Evolutionary conservation across 2,329 filamentous ascomycete genomes (phyloP).

Genomic region (Colletotrichum sp.): DNA sequence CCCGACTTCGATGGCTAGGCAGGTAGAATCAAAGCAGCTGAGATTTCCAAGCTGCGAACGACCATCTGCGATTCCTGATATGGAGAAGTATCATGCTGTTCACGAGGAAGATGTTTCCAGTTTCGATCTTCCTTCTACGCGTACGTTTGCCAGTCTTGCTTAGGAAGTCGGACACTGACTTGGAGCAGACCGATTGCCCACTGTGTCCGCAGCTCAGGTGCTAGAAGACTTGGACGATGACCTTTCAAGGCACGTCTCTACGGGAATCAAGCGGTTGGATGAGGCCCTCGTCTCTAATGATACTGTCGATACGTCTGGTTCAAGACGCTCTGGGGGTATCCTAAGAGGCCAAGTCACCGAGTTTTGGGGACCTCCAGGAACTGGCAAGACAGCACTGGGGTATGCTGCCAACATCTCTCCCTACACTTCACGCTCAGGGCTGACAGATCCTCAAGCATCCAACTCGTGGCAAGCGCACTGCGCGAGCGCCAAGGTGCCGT

Average conservation of each 20-base stretch:
- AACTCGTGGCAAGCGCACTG: constrained; percentile 70
- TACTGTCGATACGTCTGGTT: not conserved
- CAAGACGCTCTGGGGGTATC: constrained; percentile 59
- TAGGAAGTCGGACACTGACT: constrained; percentile 20
- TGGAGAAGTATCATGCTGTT: constrained; percentile 53
- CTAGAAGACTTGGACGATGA: constrained; percentile 64
- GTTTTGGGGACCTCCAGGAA: constrained; percentile 85
- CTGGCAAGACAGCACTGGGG: constrained; percentile 85
- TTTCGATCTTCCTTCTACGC: constrained; percentile 60
- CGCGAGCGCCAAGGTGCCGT: constrained; percentile 67
- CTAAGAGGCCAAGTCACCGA: constrained; percentile 82
- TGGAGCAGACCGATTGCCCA: constrained; percentile 74
- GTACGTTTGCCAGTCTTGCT: constrained; percentile 40
- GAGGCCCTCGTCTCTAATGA: constrained; percentile 41
- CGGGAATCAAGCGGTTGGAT: constrained; percentile 61
- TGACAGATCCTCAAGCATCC: constrained; percentile 59
- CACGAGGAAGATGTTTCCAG: constrained; percentile 67
- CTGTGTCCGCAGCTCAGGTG: constrained; percentile 77
- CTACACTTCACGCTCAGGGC: constrained; percentile 9
- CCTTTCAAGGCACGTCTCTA: constrained; percentile 57
- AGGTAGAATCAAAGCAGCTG: not conserved
- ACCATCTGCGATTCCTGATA: not conserved
- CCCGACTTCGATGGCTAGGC: not conserved
- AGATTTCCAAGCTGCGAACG: not conserved
- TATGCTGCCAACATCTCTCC: constrained; percentile 46